Evolutionary conservation across 257 asterid species (phyloP).

Genomic region (Solanum piurae): DNA sequence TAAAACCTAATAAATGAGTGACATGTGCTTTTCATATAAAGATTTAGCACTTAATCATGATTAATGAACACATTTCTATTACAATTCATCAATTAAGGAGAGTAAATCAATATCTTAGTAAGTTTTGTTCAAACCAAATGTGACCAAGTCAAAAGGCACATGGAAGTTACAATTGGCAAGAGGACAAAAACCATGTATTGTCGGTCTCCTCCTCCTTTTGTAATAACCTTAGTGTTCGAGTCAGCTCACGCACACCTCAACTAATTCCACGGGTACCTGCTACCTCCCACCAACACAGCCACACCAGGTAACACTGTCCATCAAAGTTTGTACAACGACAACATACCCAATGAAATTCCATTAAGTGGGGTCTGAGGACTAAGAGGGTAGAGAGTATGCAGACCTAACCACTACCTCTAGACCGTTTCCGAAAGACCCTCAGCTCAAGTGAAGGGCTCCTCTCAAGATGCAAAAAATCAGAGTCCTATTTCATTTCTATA

Average conservation of each 20-base stretch:
- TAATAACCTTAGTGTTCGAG: background rate
- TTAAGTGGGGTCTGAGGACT: background rate
- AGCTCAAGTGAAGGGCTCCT: background rate
- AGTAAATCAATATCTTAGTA: background rate
- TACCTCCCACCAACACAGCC: background rate
- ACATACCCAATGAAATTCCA: background rate
- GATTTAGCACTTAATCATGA: background rate
- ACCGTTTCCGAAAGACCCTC: background rate
- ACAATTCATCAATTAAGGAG: background rate
- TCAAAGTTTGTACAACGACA: background rate
- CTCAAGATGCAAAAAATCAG: background rate
- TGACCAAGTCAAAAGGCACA: background rate
- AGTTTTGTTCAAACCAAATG: background rate
- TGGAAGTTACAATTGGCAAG: background rate
- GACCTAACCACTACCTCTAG: background rate
- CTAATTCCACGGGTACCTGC: rapidly evolving
- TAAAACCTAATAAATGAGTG: background rate
- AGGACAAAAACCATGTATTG: background rate
- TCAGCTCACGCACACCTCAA: background rate
- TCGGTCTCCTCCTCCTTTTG: background rate
- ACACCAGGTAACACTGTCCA: background rate
- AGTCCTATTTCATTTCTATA: background rate
- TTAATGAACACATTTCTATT: background rate
- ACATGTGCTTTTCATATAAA: background rate
- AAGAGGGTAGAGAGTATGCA: background rate